Base-by-base conservation (phyloP, 495 filamentous ascomycete species). In the Oidiodendron maius region DNA sequence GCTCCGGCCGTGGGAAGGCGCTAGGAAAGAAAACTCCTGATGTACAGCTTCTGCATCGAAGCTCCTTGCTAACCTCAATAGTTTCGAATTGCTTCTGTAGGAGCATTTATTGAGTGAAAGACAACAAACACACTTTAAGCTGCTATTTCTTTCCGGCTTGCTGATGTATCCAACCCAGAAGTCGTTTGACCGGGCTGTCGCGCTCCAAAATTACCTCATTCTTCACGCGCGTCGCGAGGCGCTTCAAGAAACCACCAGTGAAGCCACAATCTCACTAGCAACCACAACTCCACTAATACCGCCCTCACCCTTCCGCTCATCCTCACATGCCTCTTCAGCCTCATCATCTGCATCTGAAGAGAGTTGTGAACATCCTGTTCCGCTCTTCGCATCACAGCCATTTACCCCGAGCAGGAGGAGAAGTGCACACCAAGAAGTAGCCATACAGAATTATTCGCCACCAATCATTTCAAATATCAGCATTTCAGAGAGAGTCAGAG, bases 151-250 rank as follows among this genome's bases (percentile, higher is more conserved):
- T n/a, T n/a, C n/a, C n/a, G n/a, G n/a, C n/a, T n/a, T n/a, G n/a
- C n/a, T n/a, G n/a, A n/a, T n/a, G n/a, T n/a, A 42, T 22, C 30
- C 47, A 18, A 30, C 34, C 1, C 48, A 44, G 30, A 44, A 45
- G 20, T 37, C 51, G 3, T 45, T 45, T 16, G 58, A 68, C 50
- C 64, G 67, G 46, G 68, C 69, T 44, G 66, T 76, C 12, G 65
- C 71, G 18, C 66, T 81, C 41, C 77, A 78, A 48, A 71, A 75
- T 52, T 81, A 81, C 46, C 62, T 77, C 2, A 59, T 72, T 3
- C 61, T 80, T 2, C 74, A 77, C 47, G 69, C 69, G 39, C 74
- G 78, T 54, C 76, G 77, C 64, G 71, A 76, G 38, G 65, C 67
- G 13, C 63, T 82, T 3, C 62, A 69, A 26, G 67, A 71, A 46